Evolutionary conservation across 2,329 filamentous ascomycete genomes (phyloP), one percentile per base, ranked within the genome.

Genomic region (Colletotrichum musae): DNA sequence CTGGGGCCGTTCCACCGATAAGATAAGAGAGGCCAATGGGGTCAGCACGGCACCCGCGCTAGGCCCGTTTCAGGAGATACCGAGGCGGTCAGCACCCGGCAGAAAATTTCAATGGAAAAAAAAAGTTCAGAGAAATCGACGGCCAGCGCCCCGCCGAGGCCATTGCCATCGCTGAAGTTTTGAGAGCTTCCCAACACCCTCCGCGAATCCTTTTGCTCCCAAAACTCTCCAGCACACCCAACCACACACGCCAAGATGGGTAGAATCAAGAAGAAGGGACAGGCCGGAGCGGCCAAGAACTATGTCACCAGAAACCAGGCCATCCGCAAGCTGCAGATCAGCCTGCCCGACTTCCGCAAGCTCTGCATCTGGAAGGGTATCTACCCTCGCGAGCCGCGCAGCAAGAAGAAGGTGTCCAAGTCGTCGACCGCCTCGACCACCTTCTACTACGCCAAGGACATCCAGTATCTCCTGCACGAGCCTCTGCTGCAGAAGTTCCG

Each of bases 331-430:
- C 91, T 99, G 72, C 96, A 99, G 84, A 93, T 99, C 82, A 97
- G 93, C 77, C 90, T 99, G 65, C 94, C 95, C 74, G 96, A 99
- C 84, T 99, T 99, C 85, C 92, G 96, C 84, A 93, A 97, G 84
- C 88, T 99, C 80, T 99, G 96, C 85, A 99, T 99, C 82, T 99
- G 97, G 92, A 98, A 98, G 87, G 96, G 95, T 76, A 98, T 99
- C 81, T 99, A 98, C 83, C 96, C 96, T 73, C 93, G 96, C 77
- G 96, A 99, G 86, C 96, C 96, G 72, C 91, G 96, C 78, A 97
- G 93, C 86, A 95, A 94, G 87, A 98, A 97, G 87, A 98, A 98
- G 89, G 96, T 93, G 50, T 94, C 93, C 79, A 97, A 97, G 83
- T 94, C 93, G 70, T 91, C 94, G 28, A 97, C 93, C 43, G 91